These are phyloP conservation scores for Rhinocladiella similis DNA, from an alignment of 2,329 filamentous ascomycete genomes.

Conservation along the genomic window DNA sequence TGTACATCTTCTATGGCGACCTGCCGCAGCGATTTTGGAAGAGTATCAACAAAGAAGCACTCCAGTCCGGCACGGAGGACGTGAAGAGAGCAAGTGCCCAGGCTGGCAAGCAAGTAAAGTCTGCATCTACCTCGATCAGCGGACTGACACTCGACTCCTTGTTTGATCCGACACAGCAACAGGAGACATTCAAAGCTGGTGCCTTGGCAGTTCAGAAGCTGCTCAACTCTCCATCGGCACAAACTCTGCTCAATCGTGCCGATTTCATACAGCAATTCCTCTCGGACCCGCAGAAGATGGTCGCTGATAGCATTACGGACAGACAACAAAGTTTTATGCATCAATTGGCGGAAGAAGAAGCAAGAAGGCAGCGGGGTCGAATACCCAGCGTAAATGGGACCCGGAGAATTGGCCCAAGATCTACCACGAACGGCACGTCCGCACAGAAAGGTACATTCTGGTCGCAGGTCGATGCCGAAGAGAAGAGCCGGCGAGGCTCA, in stretches of 20 bases:
- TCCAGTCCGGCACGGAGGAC: constrained; percentile 24
- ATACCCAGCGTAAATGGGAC: neutral
- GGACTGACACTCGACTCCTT: constrained; percentile 26
- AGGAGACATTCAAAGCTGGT: constrained; percentile 25
- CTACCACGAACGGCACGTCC: constrained; percentile 1
- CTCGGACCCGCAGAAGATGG: constrained; percentile 26
- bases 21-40: constrained; percentile 32
- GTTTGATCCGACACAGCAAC: constrained; percentile 27
- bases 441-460: constrained; percentile 19
- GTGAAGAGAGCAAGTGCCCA: constrained; percentile 18
- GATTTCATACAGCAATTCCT: constrained; percentile 28
- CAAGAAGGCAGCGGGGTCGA: constrained; percentile 12
- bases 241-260: constrained; percentile 24
- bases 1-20: constrained; percentile 35
- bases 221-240: constrained; percentile 22
- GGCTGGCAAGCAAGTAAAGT: constrained; percentile 18
- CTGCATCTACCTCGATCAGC: constrained; percentile 8
- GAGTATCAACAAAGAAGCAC: constrained; percentile 27
- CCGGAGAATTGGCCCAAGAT: neutral
- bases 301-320: constrained; percentile 22
- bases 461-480: constrained; percentile 17
- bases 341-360: constrained; percentile 24
- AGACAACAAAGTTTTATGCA: constrained; percentile 23
- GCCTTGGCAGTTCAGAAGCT: constrained; percentile 22
- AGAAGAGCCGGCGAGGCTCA: constrained; percentile 17